phyloP scores from a whole-genome alignment of 495 filamentous ascomycete genomes.

The Talaromyces stipitatus region DNA sequence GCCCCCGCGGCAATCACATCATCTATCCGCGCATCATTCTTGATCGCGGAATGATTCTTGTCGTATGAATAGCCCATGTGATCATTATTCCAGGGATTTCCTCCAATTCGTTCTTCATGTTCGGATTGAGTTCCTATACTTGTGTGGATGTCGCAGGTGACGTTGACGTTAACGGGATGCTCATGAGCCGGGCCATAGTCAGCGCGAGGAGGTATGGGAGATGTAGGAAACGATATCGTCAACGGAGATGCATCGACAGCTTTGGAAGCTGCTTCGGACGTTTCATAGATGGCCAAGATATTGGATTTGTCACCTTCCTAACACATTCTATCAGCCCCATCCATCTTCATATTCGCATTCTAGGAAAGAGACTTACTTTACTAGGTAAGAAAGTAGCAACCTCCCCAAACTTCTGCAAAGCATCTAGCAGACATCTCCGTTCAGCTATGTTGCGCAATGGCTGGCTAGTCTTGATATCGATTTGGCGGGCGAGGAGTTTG shows the following conservation, averaged over 20 bases:
- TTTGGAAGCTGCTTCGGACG: constrained; percentile 20
- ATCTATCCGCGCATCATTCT: not conserved
- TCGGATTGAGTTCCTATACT: not conserved
- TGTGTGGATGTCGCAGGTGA: not conserved
- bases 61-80: not conserved
- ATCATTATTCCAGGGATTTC: not conserved
- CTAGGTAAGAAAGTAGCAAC: constrained; percentile 69
- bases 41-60: not conserved
- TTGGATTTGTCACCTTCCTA: not conserved
- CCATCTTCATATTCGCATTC: too few species aligned
- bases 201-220: not conserved
- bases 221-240: constrained; percentile 9
- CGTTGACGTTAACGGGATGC: not conserved
- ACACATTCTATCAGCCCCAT: not conserved
- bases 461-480: constrained; percentile 61
- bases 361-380: constrained; percentile 37
- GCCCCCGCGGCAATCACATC: not conserved
- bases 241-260: constrained; percentile 30
- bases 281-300: constrained; percentile 30
- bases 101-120: not conserved
- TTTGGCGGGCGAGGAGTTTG: not conserved
- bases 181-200: not conserved
- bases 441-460: constrained; percentile 58
- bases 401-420: constrained; percentile 68
- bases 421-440: constrained; percentile 60